Percentiles rank a stretch among this genome's conserved stretches.
Evolutionary conservation across 2,329 filamentous ascomycete genomes (phyloP).

Genomic region (Colletotrichum theobromicola): DNA sequence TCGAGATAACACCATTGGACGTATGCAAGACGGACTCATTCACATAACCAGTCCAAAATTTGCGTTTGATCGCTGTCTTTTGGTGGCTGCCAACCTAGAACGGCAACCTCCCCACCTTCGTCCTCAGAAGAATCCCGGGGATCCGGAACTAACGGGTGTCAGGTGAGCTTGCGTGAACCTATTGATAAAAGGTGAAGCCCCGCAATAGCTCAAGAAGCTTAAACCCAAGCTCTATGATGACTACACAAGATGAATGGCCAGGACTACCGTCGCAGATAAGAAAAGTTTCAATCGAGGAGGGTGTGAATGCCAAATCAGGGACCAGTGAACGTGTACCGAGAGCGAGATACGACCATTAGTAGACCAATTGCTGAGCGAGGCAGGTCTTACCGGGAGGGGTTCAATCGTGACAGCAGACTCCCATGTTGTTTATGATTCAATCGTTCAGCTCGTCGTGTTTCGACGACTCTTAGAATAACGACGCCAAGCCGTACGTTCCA

Average conservation of each 20-base stretch:
- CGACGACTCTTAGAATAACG: neutral
- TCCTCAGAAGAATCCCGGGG: neutral
- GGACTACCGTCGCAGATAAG: neutral
- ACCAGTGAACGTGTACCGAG: neutral
- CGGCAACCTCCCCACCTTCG: neutral
- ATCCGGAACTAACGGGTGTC: neutral
- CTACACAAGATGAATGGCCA: neutral
- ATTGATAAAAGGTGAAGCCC: neutral
- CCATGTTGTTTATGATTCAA: neutral
- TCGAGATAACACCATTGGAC: rapidly evolving
- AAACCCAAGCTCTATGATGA: neutral
- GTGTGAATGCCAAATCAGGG: neutral
- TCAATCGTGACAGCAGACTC: neutral
- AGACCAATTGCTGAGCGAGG: rapidly evolving
- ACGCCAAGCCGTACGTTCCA: neutral
- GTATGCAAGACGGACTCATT: neutral
- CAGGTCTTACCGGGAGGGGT: neutral
- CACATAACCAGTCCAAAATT: neutral
- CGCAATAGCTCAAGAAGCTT: neutral
- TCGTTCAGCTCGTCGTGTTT: neutral
- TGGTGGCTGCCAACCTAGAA: neutral
- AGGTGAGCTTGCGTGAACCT: neutral
- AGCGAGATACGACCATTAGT: rapidly evolving
- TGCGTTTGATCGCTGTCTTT: neutral
- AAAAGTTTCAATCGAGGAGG: neutral